Base-by-base conservation (phyloP, 495 filamentous ascomycete species). In the Aspergillus kassunensis region DNA sequence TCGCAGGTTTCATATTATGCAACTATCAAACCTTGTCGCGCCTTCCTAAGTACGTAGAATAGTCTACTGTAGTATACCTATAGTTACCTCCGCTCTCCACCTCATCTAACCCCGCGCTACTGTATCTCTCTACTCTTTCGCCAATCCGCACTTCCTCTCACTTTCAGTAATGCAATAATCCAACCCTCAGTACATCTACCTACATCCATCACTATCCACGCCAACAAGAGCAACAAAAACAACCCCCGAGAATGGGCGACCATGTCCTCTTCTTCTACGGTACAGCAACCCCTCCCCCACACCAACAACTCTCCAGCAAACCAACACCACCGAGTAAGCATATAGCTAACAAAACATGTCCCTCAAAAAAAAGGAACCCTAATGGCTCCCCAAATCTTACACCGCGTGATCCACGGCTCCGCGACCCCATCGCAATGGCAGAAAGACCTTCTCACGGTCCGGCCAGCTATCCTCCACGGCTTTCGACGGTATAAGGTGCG, bases 311-410 rank as follows among this genome's bases (percentile, higher is more conserved):
- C 27, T 42, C 20, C 16, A 21, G n/a, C n/a, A n/a, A n/a, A n/a
- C n/a, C n/a, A n/a, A n/a, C n/a, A n/a, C n/a, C n/a, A n/a, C n/a
- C n/a, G n/a, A n/a, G n/a, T n/a, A n/a, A n/a, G n/a, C n/a, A n/a
- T n/a, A 27, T 27, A 27, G 9, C 24, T 27, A 27, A 27, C 24
- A 27, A 27, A 4, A 49, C 47, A 48, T 15, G 43, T n/a, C n/a
- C n/a, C n/a, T n/a, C n/a, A n/a, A 46, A 59, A 34, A 51, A 64
- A 20, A 77, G 63, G 70, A 52, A 75, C 74, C 20, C 62, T 90
- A 68, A 96, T 96, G 89, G 85, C 83, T 3, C 82, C 86, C 8
- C 79, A 84, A 58, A 83, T 96, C 41, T 88, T 96, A 54, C 83
- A 86, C 70, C 84, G 86, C 15, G 90, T 96, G 24, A 85, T 88